Evolutionary conservation across 441 rosid genomes (phyloP).

Genomic region (Codiaeum variegatum): DNA sequence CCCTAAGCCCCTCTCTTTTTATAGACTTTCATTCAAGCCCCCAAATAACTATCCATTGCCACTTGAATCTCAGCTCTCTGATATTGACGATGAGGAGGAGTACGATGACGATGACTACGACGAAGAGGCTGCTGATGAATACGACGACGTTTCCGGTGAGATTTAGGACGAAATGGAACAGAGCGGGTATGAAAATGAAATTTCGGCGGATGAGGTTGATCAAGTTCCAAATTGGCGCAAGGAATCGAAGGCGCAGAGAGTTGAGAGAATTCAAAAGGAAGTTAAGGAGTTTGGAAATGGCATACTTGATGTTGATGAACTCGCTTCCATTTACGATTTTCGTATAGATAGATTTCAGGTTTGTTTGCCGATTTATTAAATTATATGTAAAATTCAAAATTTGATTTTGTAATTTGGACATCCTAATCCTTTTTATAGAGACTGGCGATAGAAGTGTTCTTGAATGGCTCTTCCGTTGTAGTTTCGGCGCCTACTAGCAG

Average conservation of each 20-base stretch:
- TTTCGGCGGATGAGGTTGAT: slow-evolving; percentile 25
- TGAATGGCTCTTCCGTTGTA: slow-evolving; percentile 83
- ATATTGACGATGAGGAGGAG: slow-evolving; percentile 37
- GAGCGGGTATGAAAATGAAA: slow-evolving; percentile 53
- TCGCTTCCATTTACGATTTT: slow-evolving; percentile 75
- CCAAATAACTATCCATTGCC: slow-evolving; percentile 38
- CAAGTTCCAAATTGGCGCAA: slow-evolving; percentile 30
- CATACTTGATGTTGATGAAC: slow-evolving; percentile 72
- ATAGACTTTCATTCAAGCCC: slow-evolving; percentile 29
- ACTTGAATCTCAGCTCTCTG: slow-evolving; percentile 47
- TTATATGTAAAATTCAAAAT: background rate
- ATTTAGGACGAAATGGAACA: slow-evolving; percentile 36
- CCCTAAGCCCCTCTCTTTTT: slow-evolving; percentile 23
- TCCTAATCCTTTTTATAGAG: slow-evolving; percentile 37
- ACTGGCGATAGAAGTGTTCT: slow-evolving; percentile 73
- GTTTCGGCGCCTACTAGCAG: slow-evolving; percentile 97
- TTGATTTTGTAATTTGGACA: background rate
- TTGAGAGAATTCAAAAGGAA: slow-evolving; percentile 66
- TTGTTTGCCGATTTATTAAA: background rate
- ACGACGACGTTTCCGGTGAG: slow-evolving; percentile 47
- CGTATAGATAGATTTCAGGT: slow-evolving; percentile 97
- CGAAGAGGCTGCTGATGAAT: slow-evolving; percentile 61
- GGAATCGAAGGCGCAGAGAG: slow-evolving; percentile 62
- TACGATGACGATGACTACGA: slow-evolving; percentile 57
- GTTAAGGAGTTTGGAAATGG: slow-evolving; percentile 67